Conservation (phyloP, 352 stramenopile genomes). For the Phytophthora cryptogea region DNA sequence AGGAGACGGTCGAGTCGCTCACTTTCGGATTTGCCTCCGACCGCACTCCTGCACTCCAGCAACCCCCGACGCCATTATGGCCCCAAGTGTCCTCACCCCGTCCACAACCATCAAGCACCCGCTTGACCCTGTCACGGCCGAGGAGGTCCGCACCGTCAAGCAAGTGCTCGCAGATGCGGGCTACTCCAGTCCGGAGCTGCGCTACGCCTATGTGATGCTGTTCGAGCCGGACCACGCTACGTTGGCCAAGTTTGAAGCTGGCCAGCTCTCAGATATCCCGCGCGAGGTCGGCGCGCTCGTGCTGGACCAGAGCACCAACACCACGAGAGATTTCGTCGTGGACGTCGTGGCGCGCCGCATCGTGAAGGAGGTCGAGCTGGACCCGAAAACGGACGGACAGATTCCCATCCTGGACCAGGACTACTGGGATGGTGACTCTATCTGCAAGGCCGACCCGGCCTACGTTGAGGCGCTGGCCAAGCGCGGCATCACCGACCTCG, state of each 20-base stretch:
- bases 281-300: slow-evolving; percentile 48
- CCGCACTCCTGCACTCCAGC: slow-evolving; percentile 9
- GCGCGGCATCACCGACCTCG: slow-evolving; percentile 51
- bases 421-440: slow-evolving; percentile 46
- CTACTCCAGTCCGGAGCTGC: slow-evolving; percentile 37
- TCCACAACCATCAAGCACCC: slow-evolving; percentile 38
- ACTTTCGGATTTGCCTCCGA: slow-evolving; percentile 34
- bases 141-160: slow-evolving; percentile 49
- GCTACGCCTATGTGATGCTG: slow-evolving; percentile 61
- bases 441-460: slow-evolving; percentile 46
- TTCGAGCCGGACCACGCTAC: slow-evolving; percentile 53
- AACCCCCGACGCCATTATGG: slow-evolving; percentile 17
- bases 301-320: slow-evolving; percentile 43
- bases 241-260: slow-evolving; percentile 41
- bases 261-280: slow-evolving; percentile 36
- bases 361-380: slow-evolving; percentile 38
- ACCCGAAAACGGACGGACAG: slow-evolving; percentile 48
- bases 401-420: slow-evolving; percentile 53
- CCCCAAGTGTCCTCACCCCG: slow-evolving; percentile 28
- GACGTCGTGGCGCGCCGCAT: slow-evolving; percentile 39
- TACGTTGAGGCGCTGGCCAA: slow-evolving; percentile 48
- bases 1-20: slow-evolving; percentile 10
- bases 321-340: slow-evolving; percentile 44
- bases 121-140: slow-evolving; percentile 49
- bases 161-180: slow-evolving; percentile 46